phyloP scores from a whole-genome alignment of 129 eudicot genomes.

The Escallonia rubra region DNA sequence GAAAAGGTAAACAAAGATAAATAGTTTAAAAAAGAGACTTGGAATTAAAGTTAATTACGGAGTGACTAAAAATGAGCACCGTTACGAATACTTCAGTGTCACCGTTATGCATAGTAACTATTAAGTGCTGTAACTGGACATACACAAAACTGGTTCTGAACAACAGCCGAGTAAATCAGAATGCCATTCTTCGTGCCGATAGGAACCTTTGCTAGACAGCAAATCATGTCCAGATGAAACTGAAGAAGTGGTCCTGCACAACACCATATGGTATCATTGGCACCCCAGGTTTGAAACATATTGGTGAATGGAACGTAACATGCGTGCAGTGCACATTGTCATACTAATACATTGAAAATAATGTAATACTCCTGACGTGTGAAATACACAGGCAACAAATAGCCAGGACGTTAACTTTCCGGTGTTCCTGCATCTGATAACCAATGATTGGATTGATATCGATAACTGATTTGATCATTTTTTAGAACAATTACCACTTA shows the following conservation, averaged over 20 bases:
- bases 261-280: constrained; percentile 9
- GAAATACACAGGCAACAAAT: not conserved
- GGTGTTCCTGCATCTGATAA: not conserved
- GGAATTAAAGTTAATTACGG: too few species aligned
- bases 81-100: not conserved
- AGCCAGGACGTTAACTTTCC: not conserved
- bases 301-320: not conserved
- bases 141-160: constrained; percentile 91
- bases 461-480: too few species aligned
- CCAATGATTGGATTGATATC: not conserved
- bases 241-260: constrained; percentile 60
- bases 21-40: too few species aligned
- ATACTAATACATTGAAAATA: not conserved
- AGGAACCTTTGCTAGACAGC: constrained; percentile 44
- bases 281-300: not conserved
- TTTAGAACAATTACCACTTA: not conserved
- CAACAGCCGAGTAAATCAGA: constrained; percentile 95
- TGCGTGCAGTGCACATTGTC: not conserved
- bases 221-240: constrained; percentile 61
- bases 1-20: too few species aligned
- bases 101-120: not conserved
- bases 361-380: too few species aligned
- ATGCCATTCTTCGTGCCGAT: constrained; percentile 71
- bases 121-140: constrained; percentile 21
- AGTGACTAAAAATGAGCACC: not conserved